These are phyloP conservation scores for Fraxinus sp. DNA, from an alignment of 305 asterid species.

Conservation along the genomic window DNA sequence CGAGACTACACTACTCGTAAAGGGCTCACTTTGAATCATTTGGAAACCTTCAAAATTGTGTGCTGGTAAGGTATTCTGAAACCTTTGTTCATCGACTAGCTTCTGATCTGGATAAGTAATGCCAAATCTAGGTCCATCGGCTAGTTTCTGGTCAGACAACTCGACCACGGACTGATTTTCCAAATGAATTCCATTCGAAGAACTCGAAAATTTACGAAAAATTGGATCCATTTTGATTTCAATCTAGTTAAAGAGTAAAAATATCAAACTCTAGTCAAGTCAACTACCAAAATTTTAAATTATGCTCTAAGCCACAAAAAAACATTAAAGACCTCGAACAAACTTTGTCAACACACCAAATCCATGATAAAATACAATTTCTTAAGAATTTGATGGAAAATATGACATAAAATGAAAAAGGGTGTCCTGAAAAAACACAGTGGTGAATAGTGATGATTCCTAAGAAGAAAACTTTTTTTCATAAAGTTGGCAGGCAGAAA, in stretches of 20 bases:
- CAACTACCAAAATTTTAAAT: background rate
- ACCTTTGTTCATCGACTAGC: conserved; percentile 21
- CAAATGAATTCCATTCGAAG: background rate
- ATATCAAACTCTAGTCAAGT: background rate
- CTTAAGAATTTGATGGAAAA: background rate
- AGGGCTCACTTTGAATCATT: conserved; percentile 15
- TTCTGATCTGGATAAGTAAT: conserved; percentile 21
- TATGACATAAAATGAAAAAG: background rate
- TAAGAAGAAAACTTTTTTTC: background rate
- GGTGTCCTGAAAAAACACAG: background rate
- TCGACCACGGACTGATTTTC: background rate
- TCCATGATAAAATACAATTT: background rate
- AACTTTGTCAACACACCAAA: background rate
- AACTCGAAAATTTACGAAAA: background rate
- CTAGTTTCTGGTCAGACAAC: background rate
- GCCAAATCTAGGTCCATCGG: conserved; percentile 13
- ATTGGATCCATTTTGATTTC: background rate
- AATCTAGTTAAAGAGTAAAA: background rate
- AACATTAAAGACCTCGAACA: background rate
- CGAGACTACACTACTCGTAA: conserved; percentile 3
- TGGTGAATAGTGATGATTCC: background rate
- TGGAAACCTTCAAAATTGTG: conserved; percentile 18
- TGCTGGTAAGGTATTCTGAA: conserved; percentile 13
- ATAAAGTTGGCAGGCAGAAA: background rate
- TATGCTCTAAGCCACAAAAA: background rate